phyloP scores from a whole-genome alignment of 208 protist species.

The Wallacemonas rigidus region DNA sequence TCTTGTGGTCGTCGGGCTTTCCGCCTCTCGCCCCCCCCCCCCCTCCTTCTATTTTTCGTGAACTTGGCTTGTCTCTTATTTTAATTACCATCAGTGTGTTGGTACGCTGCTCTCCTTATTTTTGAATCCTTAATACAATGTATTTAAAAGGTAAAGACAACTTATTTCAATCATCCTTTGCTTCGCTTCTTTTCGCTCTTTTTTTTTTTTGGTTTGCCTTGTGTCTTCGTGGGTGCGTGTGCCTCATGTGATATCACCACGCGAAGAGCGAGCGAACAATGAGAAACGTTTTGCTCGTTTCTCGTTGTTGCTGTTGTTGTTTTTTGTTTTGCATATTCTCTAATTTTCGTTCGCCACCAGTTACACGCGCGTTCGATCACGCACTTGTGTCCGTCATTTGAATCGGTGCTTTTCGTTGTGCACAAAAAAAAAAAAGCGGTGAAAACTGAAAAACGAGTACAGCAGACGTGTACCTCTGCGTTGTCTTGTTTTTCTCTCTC shows the following conservation, averaged over 20 bases:
- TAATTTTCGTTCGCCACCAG: neutral
- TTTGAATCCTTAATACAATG: neutral
- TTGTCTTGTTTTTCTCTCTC: no score
- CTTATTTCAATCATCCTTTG: neutral
- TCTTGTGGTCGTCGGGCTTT: neutral
- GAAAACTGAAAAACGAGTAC: no score
- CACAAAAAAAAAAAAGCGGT: neutral
- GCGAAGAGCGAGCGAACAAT: no score
- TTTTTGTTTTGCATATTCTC: slow-evolving; percentile 18
- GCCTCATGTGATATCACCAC: neutral
- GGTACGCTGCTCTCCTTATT: neutral
- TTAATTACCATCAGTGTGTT: neutral
- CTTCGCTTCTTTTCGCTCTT: neutral
- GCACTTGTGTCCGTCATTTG: neutral
- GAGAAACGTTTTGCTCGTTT: slow-evolving; percentile 4
- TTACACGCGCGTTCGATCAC: no score
- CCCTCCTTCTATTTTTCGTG: neutral
- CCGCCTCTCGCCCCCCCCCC: no score
- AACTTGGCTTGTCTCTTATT: neutral
- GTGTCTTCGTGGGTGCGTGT: slow-evolving; percentile 14
- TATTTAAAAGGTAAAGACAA: neutral
- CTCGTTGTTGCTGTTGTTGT: slow-evolving; percentile 13
- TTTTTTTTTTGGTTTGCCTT: slow-evolving; percentile 19
- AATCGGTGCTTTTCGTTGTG: neutral
- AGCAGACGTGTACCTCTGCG: no score